Evolutionary conservation across 441 rosid genomes (phyloP).

Genomic region (Jatropha podagrica): DNA sequence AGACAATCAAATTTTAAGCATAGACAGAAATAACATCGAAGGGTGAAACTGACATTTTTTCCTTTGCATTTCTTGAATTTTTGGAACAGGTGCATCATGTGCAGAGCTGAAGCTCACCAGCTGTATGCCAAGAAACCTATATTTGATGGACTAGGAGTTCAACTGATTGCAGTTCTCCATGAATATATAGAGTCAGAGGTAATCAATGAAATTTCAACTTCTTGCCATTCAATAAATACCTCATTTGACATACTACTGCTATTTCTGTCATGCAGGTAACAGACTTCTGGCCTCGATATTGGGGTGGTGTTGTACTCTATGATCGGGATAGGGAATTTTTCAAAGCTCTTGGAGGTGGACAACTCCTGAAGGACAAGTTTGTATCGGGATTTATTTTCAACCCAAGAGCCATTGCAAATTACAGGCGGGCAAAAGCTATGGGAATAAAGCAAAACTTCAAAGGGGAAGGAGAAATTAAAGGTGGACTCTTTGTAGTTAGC

Average conservation of each 20-base stretch:
- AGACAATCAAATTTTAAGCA: not conserved
- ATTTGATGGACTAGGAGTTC: slow-evolving; percentile 64
- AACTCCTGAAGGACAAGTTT: slow-evolving; percentile 64
- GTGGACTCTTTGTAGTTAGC: slow-evolving; percentile 59
- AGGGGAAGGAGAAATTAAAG: slow-evolving; percentile 74
- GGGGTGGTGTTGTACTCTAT: slow-evolving; percentile 59
- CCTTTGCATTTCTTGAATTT: slow-evolving; percentile 22
- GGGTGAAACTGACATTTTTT: slow-evolving; percentile 12
- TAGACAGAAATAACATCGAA: not conserved
- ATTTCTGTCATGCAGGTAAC: slow-evolving; percentile 38
- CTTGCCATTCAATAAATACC: slow-evolving; percentile 5
- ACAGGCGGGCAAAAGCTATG: slow-evolving; percentile 57
- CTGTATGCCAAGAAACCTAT: slow-evolving; percentile 57
- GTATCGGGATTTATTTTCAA: slow-evolving; percentile 65
- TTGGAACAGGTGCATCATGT: slow-evolving; percentile 65
- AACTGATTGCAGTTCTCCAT: slow-evolving; percentile 62
- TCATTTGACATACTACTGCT: slow-evolving; percentile 12
- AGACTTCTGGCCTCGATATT: slow-evolving; percentile 74
- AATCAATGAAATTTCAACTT: slow-evolving; percentile 12
- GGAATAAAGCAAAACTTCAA: slow-evolving; percentile 50
- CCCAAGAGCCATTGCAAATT: slow-evolving; percentile 67
- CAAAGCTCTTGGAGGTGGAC: slow-evolving; percentile 70
- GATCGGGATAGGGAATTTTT: slow-evolving; percentile 59
- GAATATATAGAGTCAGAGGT: slow-evolving; percentile 70
- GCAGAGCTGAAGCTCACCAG: slow-evolving; percentile 77